Base-by-base conservation (phyloP, 306 rosid species). In the Oemleria cerasiformis region DNA sequence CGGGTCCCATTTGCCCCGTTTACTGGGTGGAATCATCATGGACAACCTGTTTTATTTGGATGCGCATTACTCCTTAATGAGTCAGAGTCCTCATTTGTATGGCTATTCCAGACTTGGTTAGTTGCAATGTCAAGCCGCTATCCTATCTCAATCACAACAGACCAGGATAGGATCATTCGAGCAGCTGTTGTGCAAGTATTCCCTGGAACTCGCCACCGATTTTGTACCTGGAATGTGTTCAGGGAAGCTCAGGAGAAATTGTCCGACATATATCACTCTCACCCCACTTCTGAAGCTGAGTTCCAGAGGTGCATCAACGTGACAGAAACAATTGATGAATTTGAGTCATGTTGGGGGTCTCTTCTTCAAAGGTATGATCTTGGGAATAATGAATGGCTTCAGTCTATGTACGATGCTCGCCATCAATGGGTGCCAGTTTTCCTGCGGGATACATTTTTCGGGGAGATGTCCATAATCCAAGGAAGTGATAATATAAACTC, bases 1-100 rank as follows among this genome's bases (percentile, higher is more conserved):
- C 63, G 85, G 60, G 78, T 81, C 17, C 85, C 85, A 6, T 77
- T 77, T 81, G 81, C 85, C 68, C 85, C 85, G 20, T 81, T 81
- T 65, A 81, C 82, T 0, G 84, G 85, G 51, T 73, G 74, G 82
- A 77, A 69, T 59, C 82, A 77, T 51, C 86, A 82, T 17, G 83
- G 78, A 25, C 86, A 74, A 66, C 77, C 82, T 8, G 82, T 82
- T 8, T 74, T 82, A 68, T 82, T 82, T 71, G 86, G 86, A 41
- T 82, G 86, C 55, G 83, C 86, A 12, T 74, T 82, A 41, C 78
- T 82, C 19, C 77, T 82, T 15, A 71, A 78, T 54, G 86, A 74
- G 70, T 82, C 86, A 0, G 86, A 82, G 83, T 78, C 86, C 23
- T 82, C 83, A 1, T 82, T 78, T 74, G 81, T 78, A 59, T 82